These are phyloP conservation scores for Aspergillus coremiiformis DNA, from an alignment of 495 filamentous ascomycete genomes.

Conservation along the genomic window DNA sequence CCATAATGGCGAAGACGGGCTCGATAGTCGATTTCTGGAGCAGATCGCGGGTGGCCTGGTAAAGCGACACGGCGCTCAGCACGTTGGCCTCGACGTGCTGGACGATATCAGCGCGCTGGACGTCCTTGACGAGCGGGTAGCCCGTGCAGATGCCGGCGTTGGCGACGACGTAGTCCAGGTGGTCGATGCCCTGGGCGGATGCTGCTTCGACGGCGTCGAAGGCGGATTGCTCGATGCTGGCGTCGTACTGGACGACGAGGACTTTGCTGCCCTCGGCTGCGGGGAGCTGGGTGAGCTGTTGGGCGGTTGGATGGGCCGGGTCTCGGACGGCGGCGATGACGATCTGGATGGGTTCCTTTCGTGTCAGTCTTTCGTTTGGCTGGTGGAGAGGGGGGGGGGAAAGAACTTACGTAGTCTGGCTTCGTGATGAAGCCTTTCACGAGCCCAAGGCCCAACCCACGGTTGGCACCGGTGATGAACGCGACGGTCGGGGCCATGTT, in stretches of 20 bases:
- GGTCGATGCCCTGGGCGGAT: slow-evolving; percentile 29
- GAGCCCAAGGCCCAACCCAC: slow-evolving; percentile 42
- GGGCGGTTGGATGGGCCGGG: not conserved
- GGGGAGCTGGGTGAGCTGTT: slow-evolving; percentile 8
- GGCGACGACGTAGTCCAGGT: slow-evolving; percentile 43
- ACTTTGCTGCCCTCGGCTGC: slow-evolving; percentile 26
- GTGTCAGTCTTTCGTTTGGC: not conserved
- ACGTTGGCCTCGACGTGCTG: slow-evolving; percentile 35
- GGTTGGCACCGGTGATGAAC: slow-evolving; percentile 31
- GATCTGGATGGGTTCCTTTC: not conserved
- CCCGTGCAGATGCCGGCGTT: slow-evolving; percentile 38
- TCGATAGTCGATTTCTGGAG: slow-evolving; percentile 21
- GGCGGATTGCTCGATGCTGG: slow-evolving; percentile 18
- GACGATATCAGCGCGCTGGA: slow-evolving; percentile 22
- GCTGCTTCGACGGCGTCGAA: slow-evolving; percentile 18
- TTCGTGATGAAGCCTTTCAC: not conserved
- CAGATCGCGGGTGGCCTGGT: slow-evolving; percentile 31
- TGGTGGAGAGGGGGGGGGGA: too few relatives aligned
- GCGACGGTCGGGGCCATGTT: too few relatives aligned
- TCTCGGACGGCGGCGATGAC: not conserved
- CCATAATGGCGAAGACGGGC: slow-evolving; percentile 30
- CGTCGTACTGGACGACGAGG: slow-evolving; percentile 38
- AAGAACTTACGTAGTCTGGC: not conserved
- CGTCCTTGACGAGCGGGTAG: slow-evolving; percentile 17
- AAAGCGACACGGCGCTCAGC: slow-evolving; percentile 28